phyloP scores from a whole-genome alignment of 306 rosid species.

The Dicorynia guianensis region DNA sequence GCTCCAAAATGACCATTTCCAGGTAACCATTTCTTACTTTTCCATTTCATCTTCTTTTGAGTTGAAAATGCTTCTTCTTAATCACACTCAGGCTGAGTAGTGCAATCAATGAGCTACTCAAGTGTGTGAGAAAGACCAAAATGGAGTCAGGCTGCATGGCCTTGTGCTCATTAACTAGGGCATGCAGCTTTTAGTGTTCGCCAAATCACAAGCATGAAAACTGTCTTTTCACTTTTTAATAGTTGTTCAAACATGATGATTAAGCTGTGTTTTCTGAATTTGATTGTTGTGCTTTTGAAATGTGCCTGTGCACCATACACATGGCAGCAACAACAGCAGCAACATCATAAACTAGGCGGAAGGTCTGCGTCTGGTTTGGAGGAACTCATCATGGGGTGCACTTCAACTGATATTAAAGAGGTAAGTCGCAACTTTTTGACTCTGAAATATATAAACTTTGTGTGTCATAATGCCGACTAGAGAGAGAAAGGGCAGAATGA shows the following conservation, averaged over 20 bases:
- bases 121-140: not conserved
- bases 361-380: conserved; percentile 76
- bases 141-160: conserved; percentile 33
- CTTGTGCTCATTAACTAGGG: conserved; percentile 27
- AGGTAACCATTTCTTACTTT: conserved; percentile 55
- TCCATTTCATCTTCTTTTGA: not conserved
- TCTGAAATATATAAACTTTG: conserved; percentile 52
- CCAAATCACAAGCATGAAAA: conserved; percentile 45
- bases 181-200: conserved; percentile 29
- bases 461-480: conserved; percentile 42
- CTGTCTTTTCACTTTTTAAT: conserved; percentile 46
- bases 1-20: conserved; percentile 79
- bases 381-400: conserved; percentile 82
- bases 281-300: conserved; percentile 24
- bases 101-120: conserved; percentile 26
- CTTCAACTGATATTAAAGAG: conserved; percentile 77
- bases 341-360: conserved; percentile 63
- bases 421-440: conserved; percentile 69
- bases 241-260: conserved; percentile 59
- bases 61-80: not conserved
- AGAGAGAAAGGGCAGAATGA: conserved; percentile 31
- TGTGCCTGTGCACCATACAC: conserved; percentile 35
- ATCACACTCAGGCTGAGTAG: not conserved
- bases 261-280: conserved; percentile 35
- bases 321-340: conserved; percentile 52